These are phyloP conservation scores for Aegilops speltoides DNA, from an alignment of 176 grass and related monocot genomes.

Conservation along the genomic window DNA sequence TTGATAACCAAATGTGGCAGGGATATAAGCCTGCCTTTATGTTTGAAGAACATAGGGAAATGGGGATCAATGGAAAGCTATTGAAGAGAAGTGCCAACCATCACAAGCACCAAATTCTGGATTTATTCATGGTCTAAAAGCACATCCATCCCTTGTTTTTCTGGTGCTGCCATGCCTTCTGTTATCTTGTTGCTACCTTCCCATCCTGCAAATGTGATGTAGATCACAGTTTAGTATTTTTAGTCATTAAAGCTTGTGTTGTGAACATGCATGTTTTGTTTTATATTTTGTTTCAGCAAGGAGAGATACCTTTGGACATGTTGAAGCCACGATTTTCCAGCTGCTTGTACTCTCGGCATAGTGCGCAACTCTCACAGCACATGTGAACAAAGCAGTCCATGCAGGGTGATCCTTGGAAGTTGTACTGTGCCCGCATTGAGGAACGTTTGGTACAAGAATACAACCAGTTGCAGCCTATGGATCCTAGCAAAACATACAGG, in stretches of 20 bases:
- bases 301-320: constrained; percentile 53
- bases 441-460: constrained; percentile 55
- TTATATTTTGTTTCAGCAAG: background rate
- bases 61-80: background rate
- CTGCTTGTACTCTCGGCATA: constrained; percentile 72
- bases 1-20: background rate
- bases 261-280: background rate
- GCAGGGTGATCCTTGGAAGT: constrained; percentile 45
- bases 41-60: background rate
- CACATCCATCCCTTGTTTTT: constrained; percentile 42
- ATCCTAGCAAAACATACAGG: constrained; percentile 38
- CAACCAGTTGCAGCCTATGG: constrained; percentile 42
- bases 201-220: constrained; percentile 37
- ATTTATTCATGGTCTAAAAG: constrained; percentile 24
- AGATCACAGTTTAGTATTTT: background rate
- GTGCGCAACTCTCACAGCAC: constrained; percentile 48
- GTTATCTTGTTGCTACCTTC: constrained; percentile 44
- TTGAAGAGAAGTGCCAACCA: background rate
- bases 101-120: background rate
- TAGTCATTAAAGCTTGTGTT: background rate
- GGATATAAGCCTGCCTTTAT: background rate
- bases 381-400: constrained; percentile 63
- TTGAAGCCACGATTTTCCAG: constrained; percentile 54
- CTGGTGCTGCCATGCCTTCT: constrained; percentile 31
- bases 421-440: constrained; percentile 46